Conservation (phyloP, 164 flowering plant genomes). For the Nelumbo lutea region DNA sequence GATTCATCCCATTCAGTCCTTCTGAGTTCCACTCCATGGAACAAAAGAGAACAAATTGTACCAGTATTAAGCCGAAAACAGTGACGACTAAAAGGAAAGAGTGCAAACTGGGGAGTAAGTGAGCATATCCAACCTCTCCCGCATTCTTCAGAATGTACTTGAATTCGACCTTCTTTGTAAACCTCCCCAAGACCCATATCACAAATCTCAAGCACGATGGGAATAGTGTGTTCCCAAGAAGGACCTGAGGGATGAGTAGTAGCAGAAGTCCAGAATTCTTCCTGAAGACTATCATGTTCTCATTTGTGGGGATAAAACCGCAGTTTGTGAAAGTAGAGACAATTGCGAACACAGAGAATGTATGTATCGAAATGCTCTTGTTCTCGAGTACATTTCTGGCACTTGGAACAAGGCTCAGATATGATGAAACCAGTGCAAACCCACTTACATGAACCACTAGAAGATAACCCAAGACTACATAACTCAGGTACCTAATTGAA, state of each 20-base stretch:
- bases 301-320: slow-evolving; percentile 79
- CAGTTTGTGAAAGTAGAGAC: slow-evolving; percentile 56
- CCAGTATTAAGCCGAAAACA: slow-evolving; percentile 35
- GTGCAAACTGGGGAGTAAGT: slow-evolving; percentile 35
- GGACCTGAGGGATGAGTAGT: slow-evolving; percentile 50
- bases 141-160: slow-evolving; percentile 32
- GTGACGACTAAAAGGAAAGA: slow-evolving; percentile 29
- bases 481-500: slow-evolving; percentile 27
- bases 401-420: slow-evolving; percentile 31
- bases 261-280: slow-evolving; percentile 57
- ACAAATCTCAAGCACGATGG: slow-evolving; percentile 38
- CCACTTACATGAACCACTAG: slow-evolving; percentile 32
- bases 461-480: slow-evolving; percentile 40
- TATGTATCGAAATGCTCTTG: slow-evolving; percentile 35
- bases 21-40: slow-evolving; percentile 61
- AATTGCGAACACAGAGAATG: slow-evolving; percentile 44
- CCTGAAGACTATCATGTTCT: slow-evolving; percentile 67
- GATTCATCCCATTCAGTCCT: slow-evolving; percentile 38
- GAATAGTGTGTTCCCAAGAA: slow-evolving; percentile 65
- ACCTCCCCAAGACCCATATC: slow-evolving; percentile 36
- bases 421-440: slow-evolving; percentile 21
- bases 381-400: slow-evolving; percentile 37
- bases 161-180: slow-evolving; percentile 23
- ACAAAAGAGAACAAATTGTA: slow-evolving; percentile 46
- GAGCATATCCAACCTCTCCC: slow-evolving; percentile 30